Conservation (phyloP, 2,329 filamentous ascomycete species). For the Myriosclerotinia scirpicola region DNA sequence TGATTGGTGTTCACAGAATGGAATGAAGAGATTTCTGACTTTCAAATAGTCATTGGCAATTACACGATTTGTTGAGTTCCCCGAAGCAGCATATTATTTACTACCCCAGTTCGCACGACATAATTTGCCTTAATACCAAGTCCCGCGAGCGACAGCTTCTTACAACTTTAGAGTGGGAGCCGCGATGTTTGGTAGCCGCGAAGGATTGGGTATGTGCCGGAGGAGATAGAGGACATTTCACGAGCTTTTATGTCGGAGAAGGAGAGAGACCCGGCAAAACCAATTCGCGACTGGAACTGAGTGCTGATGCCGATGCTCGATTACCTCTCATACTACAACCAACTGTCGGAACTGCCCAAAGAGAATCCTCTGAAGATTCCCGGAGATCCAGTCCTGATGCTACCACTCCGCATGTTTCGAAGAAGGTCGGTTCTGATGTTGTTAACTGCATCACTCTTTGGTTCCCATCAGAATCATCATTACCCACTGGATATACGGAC, state of each 20-base stretch:
- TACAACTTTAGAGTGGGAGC: conserved; percentile 67
- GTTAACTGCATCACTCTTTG: conserved; percentile 67
- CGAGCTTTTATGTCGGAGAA: conserved; percentile 36
- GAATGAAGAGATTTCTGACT: conserved; percentile 8
- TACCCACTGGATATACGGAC: conserved; percentile 47
- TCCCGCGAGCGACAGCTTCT: conserved; percentile 71
- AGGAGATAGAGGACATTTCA: conserved; percentile 84
- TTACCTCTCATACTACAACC: conserved; percentile 53
- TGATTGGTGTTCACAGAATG: neutral
- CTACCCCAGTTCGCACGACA: conserved; percentile 74
- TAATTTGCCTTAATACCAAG: conserved; percentile 68
- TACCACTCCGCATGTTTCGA: conserved; percentile 45
- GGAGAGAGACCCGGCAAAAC: conserved; percentile 20
- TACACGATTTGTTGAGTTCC: conserved; percentile 86
- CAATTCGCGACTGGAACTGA: conserved; percentile 12
- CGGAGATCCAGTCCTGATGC: conserved; percentile 29
- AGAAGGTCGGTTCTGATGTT: conserved; percentile 58
- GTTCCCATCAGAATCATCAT: conserved; percentile 46
- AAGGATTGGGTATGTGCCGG: conserved; percentile 90
- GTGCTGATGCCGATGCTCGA: conserved; percentile 55
- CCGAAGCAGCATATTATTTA: conserved; percentile 77
- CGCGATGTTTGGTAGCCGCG: conserved; percentile 84
- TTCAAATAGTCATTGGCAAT: conserved; percentile 70
- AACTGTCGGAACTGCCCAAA: conserved; percentile 29
- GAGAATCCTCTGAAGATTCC: conserved; percentile 24